Evolutionary conservation across 352 stramenopile genomes (phyloP), one percentile per base, ranked within the genome.

Genomic region (Phytophthora syringae): DNA sequence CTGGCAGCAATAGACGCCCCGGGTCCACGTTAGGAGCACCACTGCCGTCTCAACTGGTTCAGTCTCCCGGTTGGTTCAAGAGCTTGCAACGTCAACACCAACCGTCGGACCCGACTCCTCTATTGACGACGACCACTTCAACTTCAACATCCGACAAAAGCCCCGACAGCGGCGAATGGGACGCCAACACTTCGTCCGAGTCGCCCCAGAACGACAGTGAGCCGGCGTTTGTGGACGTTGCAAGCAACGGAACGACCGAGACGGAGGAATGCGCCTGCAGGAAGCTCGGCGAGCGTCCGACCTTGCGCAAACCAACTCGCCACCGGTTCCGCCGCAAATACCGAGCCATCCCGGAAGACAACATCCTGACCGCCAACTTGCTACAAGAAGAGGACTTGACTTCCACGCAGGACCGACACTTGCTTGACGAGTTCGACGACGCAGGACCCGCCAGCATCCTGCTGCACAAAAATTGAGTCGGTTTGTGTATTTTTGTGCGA

Each of bases 271-370:
- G 72, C 24, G 64, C 32, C 7, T 80, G 72, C 34, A 58, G 68
- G 16, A 77, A 76, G 49, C 64, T 77, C 7, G 68, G 72, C 5
- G 60, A 76, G 51, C 68, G 70, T 0, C 64, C 60, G 4, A 58
- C 62, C 25, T 49, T 58, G 15, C 52, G 68, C 39, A 80, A 73
- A 58, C 50, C 59, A 4, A 56, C 52, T 24, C 60, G 69, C 12
- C 69, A 72, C 27, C 72, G 69, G 20, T 77, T 76, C 52, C 68
- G 60, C 5, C 69, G 58, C 20, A 72, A 75, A 27, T 77, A 80
- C 60, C 62, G 61, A 18, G 55, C 64, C 32, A 80, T 75, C 7
- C 68, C 68, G 10, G 70, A 77, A 42, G 72, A 80, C 42, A 77
- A 70, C 20, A 52, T 71, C 16, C 53, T 77, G 5, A 80, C 72